These are phyloP conservation scores for Pyrrhoderma noxium DNA, from an alignment of 1,284 basidiomycete species.

Conservation along the genomic window DNA sequence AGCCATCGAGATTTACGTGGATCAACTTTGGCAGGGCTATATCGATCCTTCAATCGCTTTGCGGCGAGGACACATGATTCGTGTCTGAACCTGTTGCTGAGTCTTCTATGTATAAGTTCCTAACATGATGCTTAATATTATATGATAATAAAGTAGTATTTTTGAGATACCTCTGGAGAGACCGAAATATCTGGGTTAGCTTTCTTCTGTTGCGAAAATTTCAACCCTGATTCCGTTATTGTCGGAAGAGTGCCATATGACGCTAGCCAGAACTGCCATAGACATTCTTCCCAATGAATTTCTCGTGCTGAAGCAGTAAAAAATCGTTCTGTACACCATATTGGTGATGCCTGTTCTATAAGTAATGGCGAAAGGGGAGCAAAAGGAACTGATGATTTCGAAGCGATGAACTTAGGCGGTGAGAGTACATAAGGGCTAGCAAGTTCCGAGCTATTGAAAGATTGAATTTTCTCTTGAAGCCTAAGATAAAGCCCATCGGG, in stretches of 20 bases:
- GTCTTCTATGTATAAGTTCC: slow-evolving; percentile 35
- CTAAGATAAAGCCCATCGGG: slow-evolving; percentile 10
- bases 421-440: slow-evolving; percentile 11
- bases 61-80: slow-evolving; percentile 49
- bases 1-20: slow-evolving; percentile 32
- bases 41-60: slow-evolving; percentile 36
- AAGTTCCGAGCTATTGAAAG: slow-evolving; percentile 9
- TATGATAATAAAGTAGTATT: neutral
- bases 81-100: slow-evolving; percentile 40
- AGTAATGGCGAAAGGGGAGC: slow-evolving; percentile 39
- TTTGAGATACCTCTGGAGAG: slow-evolving; percentile 3
- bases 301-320: slow-evolving; percentile 39
- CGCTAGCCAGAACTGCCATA: slow-evolving; percentile 62
- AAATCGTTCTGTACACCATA: slow-evolving; percentile 61
- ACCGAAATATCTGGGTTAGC: neutral
- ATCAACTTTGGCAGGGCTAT: slow-evolving; percentile 25
- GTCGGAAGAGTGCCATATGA: slow-evolving; percentile 11
- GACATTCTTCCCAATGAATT: slow-evolving; percentile 55
- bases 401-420: slow-evolving; percentile 26
- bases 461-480: neutral
- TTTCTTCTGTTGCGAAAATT: neutral
- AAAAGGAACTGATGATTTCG: slow-evolving; percentile 29
- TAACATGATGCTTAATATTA: slow-evolving; percentile 19
- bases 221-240: slow-evolving; percentile 1
- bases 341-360: slow-evolving; percentile 38